A percentile compares a stretch with the other conserved stretches of the same genome.
These are phyloP conservation scores for Malassezia arunalokei DNA, from an alignment of 1,284 basidiomycete genomes.

Conservation along the genomic window DNA sequence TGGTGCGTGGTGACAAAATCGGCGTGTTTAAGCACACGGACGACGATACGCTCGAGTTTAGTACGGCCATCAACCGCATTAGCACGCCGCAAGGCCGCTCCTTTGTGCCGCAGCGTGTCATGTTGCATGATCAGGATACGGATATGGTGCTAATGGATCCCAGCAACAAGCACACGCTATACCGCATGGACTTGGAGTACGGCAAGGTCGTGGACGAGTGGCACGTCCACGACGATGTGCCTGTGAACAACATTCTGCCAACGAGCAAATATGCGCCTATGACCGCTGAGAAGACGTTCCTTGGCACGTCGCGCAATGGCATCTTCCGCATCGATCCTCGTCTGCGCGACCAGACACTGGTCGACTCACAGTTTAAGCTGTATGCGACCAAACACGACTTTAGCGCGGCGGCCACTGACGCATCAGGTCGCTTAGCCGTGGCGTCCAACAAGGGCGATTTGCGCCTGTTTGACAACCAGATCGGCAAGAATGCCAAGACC, in stretches of 20 bases:
- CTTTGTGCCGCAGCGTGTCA: constrained; percentile 77
- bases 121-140: constrained; percentile 93
- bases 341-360: constrained; percentile 74
- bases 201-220: constrained; percentile 98
- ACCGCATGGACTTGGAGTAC: constrained; percentile 81
- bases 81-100: constrained; percentile 66
- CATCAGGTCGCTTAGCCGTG: constrained; percentile 73
- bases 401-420: constrained; percentile 80
- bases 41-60: constrained; percentile 68
- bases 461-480: constrained; percentile 71
- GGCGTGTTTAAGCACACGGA: constrained; percentile 84
- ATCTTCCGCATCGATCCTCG: constrained; percentile 97
- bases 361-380: constrained; percentile 89
- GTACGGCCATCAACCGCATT: constrained; percentile 75
- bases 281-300: constrained; percentile 79
- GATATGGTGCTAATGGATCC: constrained; percentile 92
- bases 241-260: constrained; percentile 77
- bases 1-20: constrained; percentile 87
- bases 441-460: constrained; percentile 95
- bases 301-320: constrained; percentile 84
- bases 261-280: constrained; percentile 89
- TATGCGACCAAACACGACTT: constrained; percentile 92
- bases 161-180: constrained; percentile 68
- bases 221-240: constrained; percentile 82
- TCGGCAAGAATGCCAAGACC: constrained; percentile 98